Evolutionary conservation across 2,329 filamentous ascomycete species (phyloP), one percentile per base, ranked within the genome.

Genomic region (Xenoacremonium recifei): DNA sequence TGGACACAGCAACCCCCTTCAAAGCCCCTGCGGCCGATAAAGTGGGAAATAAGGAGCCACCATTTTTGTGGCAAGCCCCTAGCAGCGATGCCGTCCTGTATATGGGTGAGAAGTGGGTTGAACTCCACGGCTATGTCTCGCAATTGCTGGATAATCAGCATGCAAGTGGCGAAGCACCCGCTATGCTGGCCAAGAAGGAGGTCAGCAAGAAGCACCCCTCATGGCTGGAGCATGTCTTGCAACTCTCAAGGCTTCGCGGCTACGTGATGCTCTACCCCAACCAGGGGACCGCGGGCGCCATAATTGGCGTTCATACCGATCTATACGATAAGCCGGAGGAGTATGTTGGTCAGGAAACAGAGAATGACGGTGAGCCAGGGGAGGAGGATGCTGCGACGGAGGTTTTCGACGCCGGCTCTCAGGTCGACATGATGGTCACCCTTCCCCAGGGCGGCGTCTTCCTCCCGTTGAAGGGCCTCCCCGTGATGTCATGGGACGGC

Each of bases 11-110:
- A 6, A 67, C 70, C 1, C 58, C 70, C 2, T 80, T 93, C 42
- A 58, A 53, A 0, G 67, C 70, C 17, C 76, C 83, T 3, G 52
- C 19, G 19, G 38, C 44, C 11, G 59, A 47, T 19, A 48, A 58
- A 15, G 42, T 37, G 20, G 50, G 32, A 35, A 53, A 40, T 54
- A 64, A 20, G 55, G 63, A 5, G 37, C 76, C 78, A 0, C 74
- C 86, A 0, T 95, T 95, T 57, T 70, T 95, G 7, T 96, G 90
- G 84, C 87, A 96, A 65, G 81, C 84, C 3, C 91, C 92, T 5
- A 87, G 83, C 50, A 88, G 85, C 58, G 86, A 93, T 49, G 91
- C 92, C 1, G 80, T 84, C 10, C 73, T 99, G 9, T 85, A 92
- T 60, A 82, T 93, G 42, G 90, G 91, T 32, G 80, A 89, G 35